phyloP scores from a whole-genome alignment of 371 early-diverging fungal genomes.

The Catenaria anguillulae region DNA sequence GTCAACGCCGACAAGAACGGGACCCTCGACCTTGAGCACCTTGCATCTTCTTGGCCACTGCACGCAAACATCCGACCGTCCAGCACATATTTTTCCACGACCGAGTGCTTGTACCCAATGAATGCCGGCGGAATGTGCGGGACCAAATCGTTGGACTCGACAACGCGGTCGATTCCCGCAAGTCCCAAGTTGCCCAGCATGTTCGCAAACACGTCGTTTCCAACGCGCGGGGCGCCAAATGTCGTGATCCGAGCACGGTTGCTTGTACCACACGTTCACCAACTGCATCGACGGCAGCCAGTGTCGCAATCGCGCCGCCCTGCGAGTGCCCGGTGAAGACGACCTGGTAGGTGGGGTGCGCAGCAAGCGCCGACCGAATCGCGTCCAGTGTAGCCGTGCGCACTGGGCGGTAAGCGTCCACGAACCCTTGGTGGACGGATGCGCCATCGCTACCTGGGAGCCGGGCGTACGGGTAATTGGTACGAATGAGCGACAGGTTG shows the following conservation, averaged over 20 bases:
- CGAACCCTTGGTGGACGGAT: background rate
- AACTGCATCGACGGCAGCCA: background rate
- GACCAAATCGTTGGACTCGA: background rate
- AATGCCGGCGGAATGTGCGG: background rate
- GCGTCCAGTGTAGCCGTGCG: background rate
- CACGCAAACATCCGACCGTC: background rate
- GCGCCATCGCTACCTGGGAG: background rate
- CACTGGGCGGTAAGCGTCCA: background rate
- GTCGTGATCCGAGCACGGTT: background rate
- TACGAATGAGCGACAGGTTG: background rate
- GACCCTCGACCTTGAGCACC: background rate
- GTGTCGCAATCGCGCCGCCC: background rate
- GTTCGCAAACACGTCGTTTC: background rate
- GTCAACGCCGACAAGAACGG: background rate
- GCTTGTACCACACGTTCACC: background rate
- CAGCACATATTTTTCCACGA: background rate
- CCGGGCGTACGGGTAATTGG: background rate
- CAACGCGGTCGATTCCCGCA: background rate
- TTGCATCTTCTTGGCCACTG: background rate
- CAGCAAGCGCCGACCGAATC: background rate
- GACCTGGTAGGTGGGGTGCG: background rate
- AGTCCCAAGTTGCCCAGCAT: background rate
- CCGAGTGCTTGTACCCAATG: background rate
- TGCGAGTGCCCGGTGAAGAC: slow-evolving; percentile 1
- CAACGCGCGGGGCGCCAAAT: background rate